Percentiles rank a stretch among this genome's conserved stretches.
phyloP scores from a whole-genome alignment of 2,329 filamentous ascomycete genomes.

The Diaporthe ilicicola region DNA sequence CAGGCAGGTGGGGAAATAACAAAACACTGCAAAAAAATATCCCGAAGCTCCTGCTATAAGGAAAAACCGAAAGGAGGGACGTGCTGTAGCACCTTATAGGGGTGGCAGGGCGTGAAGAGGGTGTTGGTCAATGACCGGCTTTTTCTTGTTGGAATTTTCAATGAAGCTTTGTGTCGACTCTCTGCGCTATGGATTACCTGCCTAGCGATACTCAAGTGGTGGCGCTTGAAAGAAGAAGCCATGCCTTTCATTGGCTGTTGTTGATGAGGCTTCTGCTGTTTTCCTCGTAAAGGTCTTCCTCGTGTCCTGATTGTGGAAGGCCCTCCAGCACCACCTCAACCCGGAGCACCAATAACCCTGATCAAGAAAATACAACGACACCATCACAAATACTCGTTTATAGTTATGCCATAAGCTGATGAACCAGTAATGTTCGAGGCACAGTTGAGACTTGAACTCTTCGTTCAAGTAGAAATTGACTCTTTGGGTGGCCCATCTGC shows the following conservation, averaged over 20 bases:
- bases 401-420: background rate
- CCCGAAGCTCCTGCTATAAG: slow-evolving; percentile 4
- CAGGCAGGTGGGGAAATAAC: background rate
- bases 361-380: background rate
- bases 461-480: background rate
- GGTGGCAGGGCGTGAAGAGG: background rate
- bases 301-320: too few relatives aligned
- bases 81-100: background rate
- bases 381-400: background rate
- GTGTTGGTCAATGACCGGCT: background rate
- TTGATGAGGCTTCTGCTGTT: background rate
- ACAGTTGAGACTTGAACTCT: background rate
- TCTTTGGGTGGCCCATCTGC: background rate
- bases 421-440: background rate
- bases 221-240: background rate
- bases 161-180: background rate
- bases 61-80: background rate
- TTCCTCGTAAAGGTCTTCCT: background rate
- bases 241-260: background rate
- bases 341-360: background rate
- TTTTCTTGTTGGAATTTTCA: background rate
- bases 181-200: background rate
- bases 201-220: background rate
- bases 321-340: background rate
- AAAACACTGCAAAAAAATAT: background rate